Evolutionary conservation across 2,329 filamentous ascomycete species (phyloP).

Genomic region (Hypomyces rosellus): DNA sequence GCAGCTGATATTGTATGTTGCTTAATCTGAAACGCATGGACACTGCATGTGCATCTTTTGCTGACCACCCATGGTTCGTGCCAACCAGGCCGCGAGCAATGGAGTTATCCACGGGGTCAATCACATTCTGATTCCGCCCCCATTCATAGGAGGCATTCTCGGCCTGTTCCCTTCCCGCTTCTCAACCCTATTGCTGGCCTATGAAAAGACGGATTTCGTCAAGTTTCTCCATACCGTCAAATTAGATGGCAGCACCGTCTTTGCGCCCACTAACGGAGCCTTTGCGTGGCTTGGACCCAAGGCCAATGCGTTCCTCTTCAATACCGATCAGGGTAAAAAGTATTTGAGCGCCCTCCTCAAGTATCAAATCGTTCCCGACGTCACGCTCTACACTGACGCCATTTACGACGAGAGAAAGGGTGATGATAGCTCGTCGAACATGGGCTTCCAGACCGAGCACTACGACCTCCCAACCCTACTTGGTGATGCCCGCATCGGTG

Average conservation of each 20-base stretch:
- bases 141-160: constrained; percentile 45
- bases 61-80: not conserved
- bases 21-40: not conserved
- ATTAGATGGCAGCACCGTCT: constrained; percentile 63
- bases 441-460: constrained; percentile 32
- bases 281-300: constrained; percentile 66
- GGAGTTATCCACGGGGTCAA: constrained; percentile 76
- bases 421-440: constrained; percentile 20
- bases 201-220: constrained; percentile 66
- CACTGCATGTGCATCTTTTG: not conserved
- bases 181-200: constrained; percentile 70
- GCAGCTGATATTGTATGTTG: constrained; percentile 61
- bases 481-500: constrained; percentile 55
- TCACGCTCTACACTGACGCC: constrained; percentile 77
- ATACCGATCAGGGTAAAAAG: constrained; percentile 61
- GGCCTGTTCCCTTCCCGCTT: constrained; percentile 68
- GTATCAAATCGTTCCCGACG: constrained; percentile 70
- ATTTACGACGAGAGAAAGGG: constrained; percentile 50
- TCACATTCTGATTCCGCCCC: constrained; percentile 69
- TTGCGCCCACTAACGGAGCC: constrained; percentile 76
- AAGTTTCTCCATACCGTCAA: constrained; percentile 50
- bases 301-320: constrained; percentile 81
- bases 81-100: constrained; percentile 59
- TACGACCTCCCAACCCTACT: constrained; percentile 71
- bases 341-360: constrained; percentile 72